Base-by-base conservation (phyloP, 192 early-diverging fungal species). In the Entophlyctis luteolus region DNA sequence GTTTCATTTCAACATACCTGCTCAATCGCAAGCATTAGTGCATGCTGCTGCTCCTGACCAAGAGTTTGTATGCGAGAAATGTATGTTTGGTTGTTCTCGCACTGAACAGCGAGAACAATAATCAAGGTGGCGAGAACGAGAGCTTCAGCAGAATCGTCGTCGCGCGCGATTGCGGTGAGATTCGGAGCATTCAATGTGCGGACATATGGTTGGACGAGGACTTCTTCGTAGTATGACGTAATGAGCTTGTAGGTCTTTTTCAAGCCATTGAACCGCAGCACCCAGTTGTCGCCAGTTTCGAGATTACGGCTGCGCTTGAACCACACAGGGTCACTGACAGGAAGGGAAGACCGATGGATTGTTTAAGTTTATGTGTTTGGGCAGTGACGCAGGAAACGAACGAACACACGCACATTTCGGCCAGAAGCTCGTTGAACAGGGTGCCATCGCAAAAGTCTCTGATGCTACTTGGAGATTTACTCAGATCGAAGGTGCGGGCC, bases 261-360 rank as follows among this genome's bases (percentile, higher is more conserved):
- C 16, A 98, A 84, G 56, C 91, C 91, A 77, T 94, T 96, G 73
- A 93, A 89, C 67, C 90, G 90, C 34, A 93, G 72, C 1, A 99
- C 92, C 96, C 96, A 99, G 81, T 95, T 97, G 74, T 92, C 90
- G 46, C 87, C 90, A 4, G 85, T 81, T 52, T 91, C 89, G 10
- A 84, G 76, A 1, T 85, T 78, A 5, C 86, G 82, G 34, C 85
- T 79, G 14, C 82, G 70, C 62, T 92, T 93, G 87, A 98, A 96
- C 93, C 93, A 97, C 46, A 84, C 81, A 18, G 88, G 76, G 76
- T 97, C 93, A 69, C 95, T 96, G 42, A 32, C 25, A 18, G 53
- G 50, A 23, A 3, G 22, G 29, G n/a, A 39, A 3, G 6, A 18
- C 33, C 14, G 25, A 3, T 18, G 37, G 58, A 4, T 20, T 4